Percentiles rank a stretch among this genome's conserved stretches.
These are phyloP conservation scores for Boletus pseudo-olivaceus DNA, from an alignment of 768 basidiomycete species.

Conservation along the genomic window DNA sequence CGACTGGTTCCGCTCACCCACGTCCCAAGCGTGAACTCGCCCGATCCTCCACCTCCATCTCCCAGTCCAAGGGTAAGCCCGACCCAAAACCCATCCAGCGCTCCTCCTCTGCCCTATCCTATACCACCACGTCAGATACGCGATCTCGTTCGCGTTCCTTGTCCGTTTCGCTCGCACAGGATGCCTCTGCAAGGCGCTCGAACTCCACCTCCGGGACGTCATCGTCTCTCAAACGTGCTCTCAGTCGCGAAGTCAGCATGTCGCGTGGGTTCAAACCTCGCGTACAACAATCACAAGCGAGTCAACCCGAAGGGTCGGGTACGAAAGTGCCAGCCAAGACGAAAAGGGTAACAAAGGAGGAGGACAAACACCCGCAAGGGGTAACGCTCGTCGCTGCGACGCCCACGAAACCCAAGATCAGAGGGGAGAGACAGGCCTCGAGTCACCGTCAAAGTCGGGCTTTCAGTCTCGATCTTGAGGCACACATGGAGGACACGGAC, in stretches of 20 bases:
- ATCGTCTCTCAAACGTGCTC: conserved; percentile 45
- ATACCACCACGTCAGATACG: conserved; percentile 17
- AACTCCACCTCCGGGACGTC: conserved; percentile 32
- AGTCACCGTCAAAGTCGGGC: conserved; percentile 11
- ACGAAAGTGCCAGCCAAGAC: conserved; percentile 14
- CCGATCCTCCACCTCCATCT: conserved; percentile 11
- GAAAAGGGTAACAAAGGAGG: conserved; percentile 6
- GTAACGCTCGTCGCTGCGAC: conserved; percentile 53
- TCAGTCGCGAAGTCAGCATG: conserved; percentile 79
- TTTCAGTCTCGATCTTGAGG: conserved; percentile 1
- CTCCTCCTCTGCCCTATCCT: conserved; percentile 22
- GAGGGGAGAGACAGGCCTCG: conserved; percentile 3
- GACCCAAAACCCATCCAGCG: conserved; percentile 18
- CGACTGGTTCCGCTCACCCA: not conserved
- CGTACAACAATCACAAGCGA: conserved; percentile 13
- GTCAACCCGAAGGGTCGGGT: conserved; percentile 13
- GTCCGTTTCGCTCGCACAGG: conserved; percentile 68
- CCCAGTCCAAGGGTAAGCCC: conserved; percentile 9
- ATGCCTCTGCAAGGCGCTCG: conserved; percentile 42
- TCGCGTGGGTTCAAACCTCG: conserved; percentile 61
- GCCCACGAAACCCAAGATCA: conserved; percentile 40
- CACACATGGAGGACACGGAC: not conserved
- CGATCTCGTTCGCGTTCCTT: conserved; percentile 57
- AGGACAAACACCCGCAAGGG: conserved; percentile 7
- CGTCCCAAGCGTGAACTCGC: conserved; percentile 12